phyloP scores from a whole-genome alignment of 129 eudicot species.

The Glebionis coronaria region DNA sequence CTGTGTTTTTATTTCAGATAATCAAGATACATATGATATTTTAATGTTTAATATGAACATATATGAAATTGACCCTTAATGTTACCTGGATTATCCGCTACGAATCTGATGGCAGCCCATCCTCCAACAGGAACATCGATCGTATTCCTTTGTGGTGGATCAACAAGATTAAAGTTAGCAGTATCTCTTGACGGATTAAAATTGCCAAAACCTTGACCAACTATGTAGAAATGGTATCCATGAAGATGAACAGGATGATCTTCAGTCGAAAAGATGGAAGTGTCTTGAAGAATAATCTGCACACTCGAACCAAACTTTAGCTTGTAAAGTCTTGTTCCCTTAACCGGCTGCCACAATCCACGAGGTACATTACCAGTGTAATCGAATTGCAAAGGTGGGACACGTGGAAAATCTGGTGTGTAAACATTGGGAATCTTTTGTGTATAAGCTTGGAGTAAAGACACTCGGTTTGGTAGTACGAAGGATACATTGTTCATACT shows the following conservation, averaged over 20 bases:
- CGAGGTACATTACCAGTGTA: conserved; percentile 77
- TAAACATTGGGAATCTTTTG: conserved; percentile 55
- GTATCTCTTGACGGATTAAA: conserved; percentile 56
- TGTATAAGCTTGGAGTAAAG: conserved; percentile 67
- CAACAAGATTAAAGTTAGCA: conserved; percentile 53
- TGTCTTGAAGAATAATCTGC: conserved; percentile 66
- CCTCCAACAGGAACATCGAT: conserved; percentile 65
- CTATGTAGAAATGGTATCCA: conserved; percentile 64
- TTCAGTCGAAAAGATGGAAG: conserved; percentile 48
- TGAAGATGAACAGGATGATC: conserved; percentile 80
- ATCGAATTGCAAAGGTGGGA: conserved; percentile 52
- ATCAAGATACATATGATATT: neutral
- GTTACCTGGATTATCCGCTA: conserved; percentile 71
- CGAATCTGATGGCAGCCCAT: conserved; percentile 68
- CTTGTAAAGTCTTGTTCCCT: conserved; percentile 59
- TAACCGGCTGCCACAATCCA: conserved; percentile 60
- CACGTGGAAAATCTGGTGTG: conserved; percentile 61
- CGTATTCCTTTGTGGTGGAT: conserved; percentile 70
- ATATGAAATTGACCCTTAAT: neutral
- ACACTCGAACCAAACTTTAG: conserved; percentile 56
- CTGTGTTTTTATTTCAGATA: neutral
- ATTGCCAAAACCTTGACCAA: conserved; percentile 71
- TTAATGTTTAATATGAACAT: neutral
- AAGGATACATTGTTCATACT: conserved; percentile 82
- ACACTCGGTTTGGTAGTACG: conserved; percentile 53